Percentiles rank a stretch among this genome's conserved stretches.
These are phyloP conservation scores for Saturnispora sanitii DNA, from an alignment of 805 yeast genomes.

Conservation along the genomic window DNA sequence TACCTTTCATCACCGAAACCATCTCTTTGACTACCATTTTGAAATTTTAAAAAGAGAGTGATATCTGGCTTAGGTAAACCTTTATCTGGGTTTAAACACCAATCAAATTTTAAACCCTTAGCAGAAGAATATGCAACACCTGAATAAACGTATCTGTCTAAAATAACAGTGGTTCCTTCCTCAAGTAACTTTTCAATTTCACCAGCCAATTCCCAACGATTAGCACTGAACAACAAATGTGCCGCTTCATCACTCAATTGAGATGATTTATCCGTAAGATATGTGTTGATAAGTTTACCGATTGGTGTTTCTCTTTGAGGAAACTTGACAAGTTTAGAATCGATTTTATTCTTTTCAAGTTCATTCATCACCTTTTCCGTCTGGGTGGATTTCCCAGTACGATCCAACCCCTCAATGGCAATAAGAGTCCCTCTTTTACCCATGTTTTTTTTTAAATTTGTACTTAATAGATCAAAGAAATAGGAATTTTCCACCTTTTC, in stretches of 20 bases:
- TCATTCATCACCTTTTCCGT: conserved; percentile 32
- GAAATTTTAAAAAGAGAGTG: conserved; percentile 63
- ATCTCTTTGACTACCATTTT: conserved; percentile 41
- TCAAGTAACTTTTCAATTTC: conserved; percentile 36
- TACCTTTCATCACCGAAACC: conserved; percentile 95
- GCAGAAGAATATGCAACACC: conserved; percentile 92
- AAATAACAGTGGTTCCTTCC: conserved; percentile 45
- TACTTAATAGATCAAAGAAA: neutral
- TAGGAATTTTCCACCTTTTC: no score
- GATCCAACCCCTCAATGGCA: conserved; percentile 83
- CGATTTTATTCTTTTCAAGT: conserved; percentile 22
- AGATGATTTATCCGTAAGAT: conserved; percentile 44
- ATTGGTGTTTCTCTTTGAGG: conserved; percentile 82
- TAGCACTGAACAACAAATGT: conserved; percentile 84
- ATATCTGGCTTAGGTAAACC: conserved; percentile 86
- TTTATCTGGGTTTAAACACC: conserved; percentile 76
- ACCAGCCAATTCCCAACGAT: conserved; percentile 77
- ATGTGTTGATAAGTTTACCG: conserved; percentile 69
- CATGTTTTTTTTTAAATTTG: conserved; percentile 2
- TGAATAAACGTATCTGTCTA: conserved; percentile 86
- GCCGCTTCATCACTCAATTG: conserved; percentile 65
- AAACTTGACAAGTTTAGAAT: conserved; percentile 54
- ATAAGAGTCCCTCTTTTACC: conserved; percentile 57
- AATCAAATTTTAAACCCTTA: conserved; percentile 57
- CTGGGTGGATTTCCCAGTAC: conserved; percentile 94